Evolutionary conservation across 208 protist species (phyloP), one percentile per base, ranked within the genome.

Genomic region (Trypanosoma congolense): DNA sequence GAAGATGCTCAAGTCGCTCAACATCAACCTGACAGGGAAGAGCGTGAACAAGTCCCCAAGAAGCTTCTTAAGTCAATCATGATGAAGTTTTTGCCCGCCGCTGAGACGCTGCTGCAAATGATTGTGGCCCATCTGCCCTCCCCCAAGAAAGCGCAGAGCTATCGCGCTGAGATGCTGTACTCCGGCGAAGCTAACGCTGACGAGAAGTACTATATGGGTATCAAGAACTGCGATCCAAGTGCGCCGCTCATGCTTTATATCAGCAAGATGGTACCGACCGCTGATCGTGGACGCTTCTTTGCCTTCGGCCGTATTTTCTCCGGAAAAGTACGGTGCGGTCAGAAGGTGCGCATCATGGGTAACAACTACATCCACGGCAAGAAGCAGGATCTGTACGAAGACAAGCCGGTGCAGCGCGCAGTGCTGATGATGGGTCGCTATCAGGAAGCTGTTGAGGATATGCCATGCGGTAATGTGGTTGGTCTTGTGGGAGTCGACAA

Each of bases 241-340:
- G 98, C 91, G 33, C 97, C 98, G 26, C 77, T 99, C 18, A 96
- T 99, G 80, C 71, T 99, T 74, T 99, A 99, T 87, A 90, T 99
- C 59, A 98, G 96, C 70, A 99, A 99, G 96, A 99, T 99, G 98
- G 95, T 99, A 50, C 98, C 98, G 36, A 97, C 98, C 19, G 70
- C 80, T 41, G 98, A 99, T 80, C 96, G 96, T 61, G 93, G 96
- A 18, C 75, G 80, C 60, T 84, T 83, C 73, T 79, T 87, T 65
- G 75, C 79, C 21, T 83, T 87, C 44, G 79, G 79, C 45, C 79
- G 79, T 69, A 80, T 87, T 61, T 87, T 87, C 61, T 25, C 79
- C 50, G 79, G 79, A 46, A 83, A 89, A 97, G 71, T 99, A 98
- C 97, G 98, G 51, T 98, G 96, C 51, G 98, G 98, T 48, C 78